Evolutionary conservation across 805 yeast species (phyloP).

Genomic region (Candida coleopterorum): DNA sequence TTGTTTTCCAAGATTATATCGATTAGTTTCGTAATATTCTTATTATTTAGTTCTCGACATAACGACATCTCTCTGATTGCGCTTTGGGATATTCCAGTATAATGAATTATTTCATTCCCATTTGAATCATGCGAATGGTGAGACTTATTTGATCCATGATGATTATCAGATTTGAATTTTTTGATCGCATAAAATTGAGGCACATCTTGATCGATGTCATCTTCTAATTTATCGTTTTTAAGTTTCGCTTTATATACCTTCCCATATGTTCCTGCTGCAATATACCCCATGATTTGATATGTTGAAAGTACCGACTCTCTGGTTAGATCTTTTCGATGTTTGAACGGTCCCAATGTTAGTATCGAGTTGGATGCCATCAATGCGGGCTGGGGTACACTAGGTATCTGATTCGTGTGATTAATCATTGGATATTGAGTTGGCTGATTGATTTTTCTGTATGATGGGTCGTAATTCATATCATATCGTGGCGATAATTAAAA

Average conservation of each 20-base stretch:
- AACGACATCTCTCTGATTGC: conserved; percentile 96
- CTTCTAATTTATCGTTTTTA: conserved; percentile 16
- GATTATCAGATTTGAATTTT: conserved; percentile 84
- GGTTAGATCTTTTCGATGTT: conserved; percentile 52
- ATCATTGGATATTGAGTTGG: conserved; percentile 1
- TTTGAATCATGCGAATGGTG: conserved; percentile 41
- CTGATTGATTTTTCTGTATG: conserved; percentile 5
- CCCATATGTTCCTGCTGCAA: conserved; percentile 98
- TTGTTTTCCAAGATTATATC: conserved; percentile 86
- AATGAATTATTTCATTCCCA: conserved; percentile 62
- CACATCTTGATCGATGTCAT: conserved; percentile 6
- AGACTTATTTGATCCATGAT: conserved; percentile 24
- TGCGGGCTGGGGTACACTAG: conserved; percentile 31
- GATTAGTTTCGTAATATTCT: conserved; percentile 71
- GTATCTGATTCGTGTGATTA: conserved; percentile 6
- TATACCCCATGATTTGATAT: conserved; percentile 87
- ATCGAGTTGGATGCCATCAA: conserved; percentile 38
- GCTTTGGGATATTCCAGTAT: conserved; percentile 92
- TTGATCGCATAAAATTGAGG: conserved; percentile 72
- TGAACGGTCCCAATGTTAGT: conserved; percentile 39
- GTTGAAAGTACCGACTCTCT: conserved; percentile 75
- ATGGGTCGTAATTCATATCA: conserved; percentile 5
- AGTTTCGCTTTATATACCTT: conserved; percentile 85
- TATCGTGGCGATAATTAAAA: neutral
- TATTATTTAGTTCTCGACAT: conserved; percentile 80